Base-by-base conservation (phyloP, 2,329 filamentous ascomycete genomes). In the Pezicula carpinea region DNA sequence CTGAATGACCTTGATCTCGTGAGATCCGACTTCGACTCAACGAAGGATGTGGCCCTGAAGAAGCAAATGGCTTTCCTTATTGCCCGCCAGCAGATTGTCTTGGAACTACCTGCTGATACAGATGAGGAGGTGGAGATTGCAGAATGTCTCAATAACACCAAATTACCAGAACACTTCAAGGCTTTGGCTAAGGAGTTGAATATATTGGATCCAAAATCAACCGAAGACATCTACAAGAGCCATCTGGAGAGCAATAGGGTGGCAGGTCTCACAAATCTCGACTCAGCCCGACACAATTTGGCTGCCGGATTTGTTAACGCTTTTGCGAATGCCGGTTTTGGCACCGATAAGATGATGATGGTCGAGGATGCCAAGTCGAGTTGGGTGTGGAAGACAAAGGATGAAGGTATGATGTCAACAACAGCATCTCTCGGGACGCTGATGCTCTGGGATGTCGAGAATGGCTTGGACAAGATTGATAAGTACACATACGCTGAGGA, bases 361-460 rank as follows among this genome's bases (percentile, higher is more conserved):
- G 85, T 89, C 35, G 86, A 93, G 17, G 85, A 88, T 49, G 85
- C 90, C 53, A 95, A 95, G 72, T 84, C 87, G 59, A 88, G 86
- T 53, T 99, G 93, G 92, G 89, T 99, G 4, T 99, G 90, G 89
- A 99, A 97, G 75, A 97, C 95, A 17, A 99, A 99, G 70, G 90
- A 95, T 35, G 91, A 96, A 61, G 93, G 93, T 54, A 96, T 96
- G 90, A 79, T 96, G 69, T 97, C 93, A 1, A 96, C 92, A 0
- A 87, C 95, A 33, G 95, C 95, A 4, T 97, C 93, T 0, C 72
- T 96, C 57, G 93, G 93, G 62, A 92, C 93, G 60, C 76, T 99
- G 15, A 75, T 96, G 64, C 80, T 95, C 61, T 96, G 93, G 88
- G 92, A 99, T 62, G 85, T 96, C 18, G 92, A 97, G 62, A 84